Conservation (phyloP, 352 stramenopile species). For the Thraustotheca clavata region DNA sequence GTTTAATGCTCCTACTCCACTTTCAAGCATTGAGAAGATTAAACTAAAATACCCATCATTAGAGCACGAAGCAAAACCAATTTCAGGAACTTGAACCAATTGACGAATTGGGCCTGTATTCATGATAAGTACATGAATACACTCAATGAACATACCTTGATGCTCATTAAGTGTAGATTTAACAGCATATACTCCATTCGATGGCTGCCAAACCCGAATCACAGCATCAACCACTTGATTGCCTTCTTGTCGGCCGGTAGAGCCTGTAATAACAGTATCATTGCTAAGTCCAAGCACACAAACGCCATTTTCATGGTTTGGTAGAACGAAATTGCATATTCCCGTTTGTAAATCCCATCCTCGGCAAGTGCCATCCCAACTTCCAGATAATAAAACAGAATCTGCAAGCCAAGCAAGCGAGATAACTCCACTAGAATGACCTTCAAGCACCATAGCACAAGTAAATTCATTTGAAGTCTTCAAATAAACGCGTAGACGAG, state of each 20-base stretch:
- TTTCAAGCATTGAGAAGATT: background rate
- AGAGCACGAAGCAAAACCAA: slow-evolving; percentile 78
- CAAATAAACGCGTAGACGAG: slow-evolving; percentile 55
- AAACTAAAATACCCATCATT: slow-evolving; percentile 48
- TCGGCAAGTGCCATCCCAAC: slow-evolving; percentile 71
- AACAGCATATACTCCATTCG: slow-evolving; percentile 24
- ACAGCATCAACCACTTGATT: slow-evolving; percentile 74
- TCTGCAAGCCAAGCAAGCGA: slow-evolving; percentile 38
- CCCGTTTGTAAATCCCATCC: slow-evolving; percentile 54
- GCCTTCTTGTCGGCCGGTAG: slow-evolving; percentile 61
- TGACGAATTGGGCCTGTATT: slow-evolving; percentile 66
- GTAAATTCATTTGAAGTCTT: slow-evolving; percentile 26
- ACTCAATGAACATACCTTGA: slow-evolving; percentile 1
- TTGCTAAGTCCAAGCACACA: slow-evolving; percentile 61
- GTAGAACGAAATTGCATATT: slow-evolving; percentile 47
- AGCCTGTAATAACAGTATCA: slow-evolving; percentile 59
- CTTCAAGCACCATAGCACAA: slow-evolving; percentile 33
- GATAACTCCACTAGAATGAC: slow-evolving; percentile 71
- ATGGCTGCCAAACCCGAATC: slow-evolving; percentile 61
- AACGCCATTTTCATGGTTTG: slow-evolving; percentile 73
- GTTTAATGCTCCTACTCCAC: slow-evolving; percentile 40
- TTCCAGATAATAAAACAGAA: slow-evolving; percentile 55
- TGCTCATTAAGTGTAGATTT: slow-evolving; percentile 1
- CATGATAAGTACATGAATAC: slow-evolving; percentile 24
- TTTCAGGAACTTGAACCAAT: slow-evolving; percentile 45